Conservation (phyloP, 257 asterid genomes). For the Prunella vulgaris region DNA sequence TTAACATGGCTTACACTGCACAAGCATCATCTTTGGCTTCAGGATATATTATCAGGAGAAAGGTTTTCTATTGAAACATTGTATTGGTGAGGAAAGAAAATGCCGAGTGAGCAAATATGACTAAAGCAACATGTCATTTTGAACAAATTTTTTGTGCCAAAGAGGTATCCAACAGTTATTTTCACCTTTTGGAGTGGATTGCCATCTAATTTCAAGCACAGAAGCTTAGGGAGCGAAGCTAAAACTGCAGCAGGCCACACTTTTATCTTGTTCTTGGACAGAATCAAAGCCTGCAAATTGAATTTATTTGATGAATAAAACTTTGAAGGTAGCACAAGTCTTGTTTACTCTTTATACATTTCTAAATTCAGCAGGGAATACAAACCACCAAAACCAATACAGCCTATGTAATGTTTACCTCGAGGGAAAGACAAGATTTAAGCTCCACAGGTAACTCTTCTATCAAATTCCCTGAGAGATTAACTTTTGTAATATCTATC, state of each 20-base stretch:
- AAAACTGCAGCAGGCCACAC: slow-evolving; percentile 81
- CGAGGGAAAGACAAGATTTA: slow-evolving; percentile 67
- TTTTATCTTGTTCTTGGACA: slow-evolving; percentile 87
- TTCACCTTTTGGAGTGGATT: slow-evolving; percentile 76
- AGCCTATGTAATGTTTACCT: slow-evolving; percentile 45
- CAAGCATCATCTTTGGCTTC: slow-evolving; percentile 11
- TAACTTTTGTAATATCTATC: slow-evolving; percentile 57
- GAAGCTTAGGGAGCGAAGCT: slow-evolving; percentile 61
- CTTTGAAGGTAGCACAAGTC: slow-evolving; percentile 6
- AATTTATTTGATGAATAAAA: slow-evolving; percentile 13
- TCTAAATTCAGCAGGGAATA: neutral
- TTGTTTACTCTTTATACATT: neutral
- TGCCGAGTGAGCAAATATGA: neutral
- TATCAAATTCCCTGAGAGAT: slow-evolving; percentile 74
- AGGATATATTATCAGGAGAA: neutral
- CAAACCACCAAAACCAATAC: neutral
- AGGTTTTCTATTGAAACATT: slow-evolving; percentile 12
- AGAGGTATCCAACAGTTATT: slow-evolving; percentile 5
- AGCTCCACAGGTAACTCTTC: slow-evolving; percentile 82
- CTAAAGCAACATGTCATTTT: neutral
- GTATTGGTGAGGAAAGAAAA: slow-evolving; percentile 3
- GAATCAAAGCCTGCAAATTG: slow-evolving; percentile 55
- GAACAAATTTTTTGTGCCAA: slow-evolving; percentile 5
- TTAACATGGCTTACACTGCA: neutral
- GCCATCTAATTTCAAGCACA: slow-evolving; percentile 86